Conservation (phyloP, 164 flowering plant species). For the Vitis rupestris region DNA sequence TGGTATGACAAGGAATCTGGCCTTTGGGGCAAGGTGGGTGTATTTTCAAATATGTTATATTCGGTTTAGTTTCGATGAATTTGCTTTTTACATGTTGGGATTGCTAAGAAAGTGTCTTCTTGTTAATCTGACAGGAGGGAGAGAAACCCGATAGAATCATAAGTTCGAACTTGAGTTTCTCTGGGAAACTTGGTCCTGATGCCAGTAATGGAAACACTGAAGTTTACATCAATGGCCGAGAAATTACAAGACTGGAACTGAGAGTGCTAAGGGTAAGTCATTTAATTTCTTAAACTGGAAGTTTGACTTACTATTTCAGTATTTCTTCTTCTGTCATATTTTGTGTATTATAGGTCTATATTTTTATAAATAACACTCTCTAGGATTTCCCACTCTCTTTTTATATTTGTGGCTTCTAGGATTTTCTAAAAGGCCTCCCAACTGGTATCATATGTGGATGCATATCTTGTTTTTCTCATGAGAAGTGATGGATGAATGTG, state of each 20-base stretch:
- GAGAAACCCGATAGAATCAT: conserved; percentile 84
- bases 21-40: conserved; percentile 89
- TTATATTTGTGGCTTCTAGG: too few species aligned
- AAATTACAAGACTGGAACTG: conserved; percentile 84
- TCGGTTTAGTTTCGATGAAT: not conserved
- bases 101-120: not conserved
- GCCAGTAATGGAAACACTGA: conserved; percentile 94
- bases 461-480: not conserved
- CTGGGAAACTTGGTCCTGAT: conserved; percentile 72
- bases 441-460: too few species aligned
- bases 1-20: conserved; percentile 99
- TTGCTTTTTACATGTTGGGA: not conserved
- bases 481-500: not conserved
- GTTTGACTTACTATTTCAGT: not conserved
- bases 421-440: too few species aligned
- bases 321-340: not conserved
- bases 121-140: conserved; percentile 70
- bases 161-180: conserved; percentile 83
- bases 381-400: not conserved
- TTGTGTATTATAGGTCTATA: not conserved
- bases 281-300: conserved; percentile 1
- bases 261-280: conserved; percentile 67
- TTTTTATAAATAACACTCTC: not conserved
- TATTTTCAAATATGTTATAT: not conserved
- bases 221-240: conserved; percentile 90